A percentile compares a stretch with the other conserved stretches of the same genome.
Conservation (phyloP, 805 yeast species). For the Starmerella stigmatis region DNA sequence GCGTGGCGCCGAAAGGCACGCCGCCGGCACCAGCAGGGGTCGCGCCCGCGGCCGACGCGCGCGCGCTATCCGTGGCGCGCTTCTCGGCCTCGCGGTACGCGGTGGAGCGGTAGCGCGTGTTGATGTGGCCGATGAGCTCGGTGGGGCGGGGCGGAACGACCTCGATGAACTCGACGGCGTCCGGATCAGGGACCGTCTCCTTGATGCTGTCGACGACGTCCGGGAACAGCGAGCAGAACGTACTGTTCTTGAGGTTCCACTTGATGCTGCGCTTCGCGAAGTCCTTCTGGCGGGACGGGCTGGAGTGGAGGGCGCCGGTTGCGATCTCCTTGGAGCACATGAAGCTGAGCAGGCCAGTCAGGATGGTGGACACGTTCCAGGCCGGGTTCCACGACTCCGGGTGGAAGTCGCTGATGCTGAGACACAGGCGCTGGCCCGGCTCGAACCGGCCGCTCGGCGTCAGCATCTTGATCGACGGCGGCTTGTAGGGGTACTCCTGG, state of each 20-base stretch:
- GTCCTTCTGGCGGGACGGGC: conserved; percentile 45
- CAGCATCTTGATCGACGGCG: conserved; percentile 79
- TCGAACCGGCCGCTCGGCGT: conserved; percentile 85
- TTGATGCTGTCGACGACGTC: conserved; percentile 39
- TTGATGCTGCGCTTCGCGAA: conserved; percentile 48
- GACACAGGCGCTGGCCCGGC: conserved; percentile 65
- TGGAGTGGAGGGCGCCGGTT: conserved; percentile 61
- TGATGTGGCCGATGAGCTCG: conserved; percentile 14
- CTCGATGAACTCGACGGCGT: conserved; percentile 11
- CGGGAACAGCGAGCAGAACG: conserved; percentile 57
- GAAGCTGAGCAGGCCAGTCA: conserved; percentile 72
- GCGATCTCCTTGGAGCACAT: conserved; percentile 79
- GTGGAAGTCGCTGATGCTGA: conserved; percentile 81
- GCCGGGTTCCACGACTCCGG: conserved; percentile 91
- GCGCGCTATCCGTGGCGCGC: conserved; percentile 5
- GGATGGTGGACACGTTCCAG: conserved; percentile 82
- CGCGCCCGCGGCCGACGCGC: not conserved
- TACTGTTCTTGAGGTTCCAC: conserved; percentile 42
- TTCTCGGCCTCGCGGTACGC: conserved; percentile 14
- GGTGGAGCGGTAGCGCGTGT: conserved; percentile 9
- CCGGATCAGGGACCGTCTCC: conserved; percentile 14
- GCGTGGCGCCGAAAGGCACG: not conserved
- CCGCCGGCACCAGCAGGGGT: not conserved
- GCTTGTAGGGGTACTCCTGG: conserved; percentile 78
- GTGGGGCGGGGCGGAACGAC: conserved; percentile 20